Evolutionary conservation across 2,329 filamentous ascomycete genomes (phyloP).

Genomic region (Alternaria conjuncta): DNA sequence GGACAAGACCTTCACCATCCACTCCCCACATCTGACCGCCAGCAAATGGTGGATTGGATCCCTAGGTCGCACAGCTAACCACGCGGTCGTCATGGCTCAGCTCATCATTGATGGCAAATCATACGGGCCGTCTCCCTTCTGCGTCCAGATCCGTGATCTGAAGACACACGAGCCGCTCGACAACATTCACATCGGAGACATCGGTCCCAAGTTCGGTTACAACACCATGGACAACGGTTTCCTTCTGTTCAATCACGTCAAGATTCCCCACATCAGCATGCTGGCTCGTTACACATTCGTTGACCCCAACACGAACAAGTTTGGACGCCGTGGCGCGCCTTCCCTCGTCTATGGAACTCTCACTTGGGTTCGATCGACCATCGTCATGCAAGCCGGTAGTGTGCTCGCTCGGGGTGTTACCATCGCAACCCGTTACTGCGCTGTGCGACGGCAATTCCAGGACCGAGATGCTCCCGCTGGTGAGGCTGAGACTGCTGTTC

Average conservation of each 20-base stretch:
- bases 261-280: slow-evolving; percentile 77
- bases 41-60: slow-evolving; percentile 89
- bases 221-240: slow-evolving; percentile 86
- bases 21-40: slow-evolving; percentile 75
- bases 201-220: slow-evolving; percentile 81
- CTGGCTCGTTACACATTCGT: slow-evolving; percentile 72
- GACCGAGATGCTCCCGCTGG: slow-evolving; percentile 70
- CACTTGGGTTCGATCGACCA: slow-evolving; percentile 75
- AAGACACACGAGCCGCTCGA: slow-evolving; percentile 58
- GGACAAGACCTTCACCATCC: slow-evolving; percentile 76
- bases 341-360: slow-evolving; percentile 76
- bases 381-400: slow-evolving; percentile 74
- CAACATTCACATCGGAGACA: slow-evolving; percentile 74
- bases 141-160: slow-evolving; percentile 70
- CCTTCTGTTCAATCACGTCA: slow-evolving; percentile 76
- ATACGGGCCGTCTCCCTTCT: slow-evolving; percentile 78
- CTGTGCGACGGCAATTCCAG: slow-evolving; percentile 78
- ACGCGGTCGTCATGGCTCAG: slow-evolving; percentile 81
- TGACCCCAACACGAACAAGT: slow-evolving; percentile 71
- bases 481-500: slow-evolving; percentile 73
- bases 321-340: slow-evolving; percentile 69
- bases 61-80: slow-evolving; percentile 75
- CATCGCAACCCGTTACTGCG: slow-evolving; percentile 76
- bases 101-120: slow-evolving; percentile 71
- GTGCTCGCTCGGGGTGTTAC: slow-evolving; percentile 78